phyloP scores from a whole-genome alignment of 495 filamentous ascomycete species.

The Daldinia bambusicola region DNA sequence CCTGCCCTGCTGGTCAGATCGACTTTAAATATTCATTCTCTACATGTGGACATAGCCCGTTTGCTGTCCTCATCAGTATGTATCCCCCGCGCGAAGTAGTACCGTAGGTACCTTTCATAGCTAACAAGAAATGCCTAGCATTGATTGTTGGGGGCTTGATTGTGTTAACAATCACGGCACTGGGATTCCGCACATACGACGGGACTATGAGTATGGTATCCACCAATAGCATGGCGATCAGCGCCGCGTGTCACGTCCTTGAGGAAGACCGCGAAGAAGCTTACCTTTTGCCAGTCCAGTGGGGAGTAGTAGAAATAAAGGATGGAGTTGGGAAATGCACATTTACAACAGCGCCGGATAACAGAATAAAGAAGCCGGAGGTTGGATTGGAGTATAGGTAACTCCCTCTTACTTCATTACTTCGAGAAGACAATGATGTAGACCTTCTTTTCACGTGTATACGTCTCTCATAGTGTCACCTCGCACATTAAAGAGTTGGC shows the following conservation, averaged over 20 bases:
- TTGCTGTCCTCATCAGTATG: background rate
- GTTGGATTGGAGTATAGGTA: background rate
- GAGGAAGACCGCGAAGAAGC: background rate
- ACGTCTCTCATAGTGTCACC: no score
- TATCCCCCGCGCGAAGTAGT: background rate
- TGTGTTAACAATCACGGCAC: background rate
- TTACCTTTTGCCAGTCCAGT: background rate
- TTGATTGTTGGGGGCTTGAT: background rate
- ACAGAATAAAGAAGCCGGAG: background rate
- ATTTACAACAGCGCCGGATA: background rate
- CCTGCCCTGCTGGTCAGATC: background rate
- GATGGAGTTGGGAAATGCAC: background rate
- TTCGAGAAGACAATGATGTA: no score
- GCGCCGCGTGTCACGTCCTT: background rate
- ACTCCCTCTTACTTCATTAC: background rate
- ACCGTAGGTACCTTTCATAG: no score
- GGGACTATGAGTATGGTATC: slow-evolving; percentile 1
- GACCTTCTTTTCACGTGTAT: no score
- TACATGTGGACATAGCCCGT: background rate
- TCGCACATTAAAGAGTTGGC: no score
- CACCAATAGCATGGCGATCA: slow-evolving; percentile 1
- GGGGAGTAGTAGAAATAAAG: background rate
- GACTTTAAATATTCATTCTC: background rate
- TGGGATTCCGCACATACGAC: background rate
- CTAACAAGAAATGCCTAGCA: background rate